Evolutionary conservation across 2,329 filamentous ascomycete species (phyloP).

Genomic region (Pseudofabraea citricarpa): DNA sequence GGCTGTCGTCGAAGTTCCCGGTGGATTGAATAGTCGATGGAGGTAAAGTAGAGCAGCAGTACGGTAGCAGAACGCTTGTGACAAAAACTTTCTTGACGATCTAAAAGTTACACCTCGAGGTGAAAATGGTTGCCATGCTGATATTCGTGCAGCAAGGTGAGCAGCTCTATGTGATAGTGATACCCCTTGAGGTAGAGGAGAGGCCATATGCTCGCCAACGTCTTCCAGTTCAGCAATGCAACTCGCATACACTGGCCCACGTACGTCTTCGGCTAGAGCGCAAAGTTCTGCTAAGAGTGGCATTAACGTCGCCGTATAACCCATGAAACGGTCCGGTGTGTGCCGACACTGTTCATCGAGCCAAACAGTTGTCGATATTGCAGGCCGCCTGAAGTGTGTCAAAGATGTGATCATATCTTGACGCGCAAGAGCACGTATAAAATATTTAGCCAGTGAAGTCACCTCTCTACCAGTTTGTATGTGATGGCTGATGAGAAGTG

Average conservation of each 20-base stretch:
- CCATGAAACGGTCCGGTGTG: slow-evolving; percentile 27
- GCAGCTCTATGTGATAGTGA: slow-evolving; percentile 12
- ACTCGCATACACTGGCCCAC: slow-evolving; percentile 1
- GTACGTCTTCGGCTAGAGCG: slow-evolving; percentile 24
- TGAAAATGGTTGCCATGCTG: slow-evolving; percentile 21
- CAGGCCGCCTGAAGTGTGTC: slow-evolving; percentile 16
- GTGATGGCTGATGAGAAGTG: slow-evolving; percentile 23
- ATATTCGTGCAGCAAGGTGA: slow-evolving; percentile 13
- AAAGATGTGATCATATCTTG: slow-evolving; percentile 28
- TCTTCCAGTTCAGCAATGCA: neutral
- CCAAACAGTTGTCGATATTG: slow-evolving; percentile 23
- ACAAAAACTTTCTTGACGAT: slow-evolving; percentile 22
- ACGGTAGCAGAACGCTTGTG: slow-evolving; percentile 25
- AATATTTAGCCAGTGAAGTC: slow-evolving; percentile 26
- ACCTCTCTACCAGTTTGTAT: slow-evolving; percentile 16
- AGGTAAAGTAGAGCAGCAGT: slow-evolving; percentile 23
- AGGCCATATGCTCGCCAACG: neutral
- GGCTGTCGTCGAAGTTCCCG: slow-evolving; percentile 14
- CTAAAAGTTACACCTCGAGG: slow-evolving; percentile 18
- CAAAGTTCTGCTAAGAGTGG: slow-evolving; percentile 25
- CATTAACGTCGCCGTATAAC: slow-evolving; percentile 26
- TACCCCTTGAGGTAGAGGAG: neutral
- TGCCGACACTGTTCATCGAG: slow-evolving; percentile 17
- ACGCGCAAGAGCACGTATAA: slow-evolving; percentile 26
- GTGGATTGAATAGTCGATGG: slow-evolving; percentile 22